phyloP scores from a whole-genome alignment of 129 eudicot genomes.

The Dittrichia graveolens region DNA sequence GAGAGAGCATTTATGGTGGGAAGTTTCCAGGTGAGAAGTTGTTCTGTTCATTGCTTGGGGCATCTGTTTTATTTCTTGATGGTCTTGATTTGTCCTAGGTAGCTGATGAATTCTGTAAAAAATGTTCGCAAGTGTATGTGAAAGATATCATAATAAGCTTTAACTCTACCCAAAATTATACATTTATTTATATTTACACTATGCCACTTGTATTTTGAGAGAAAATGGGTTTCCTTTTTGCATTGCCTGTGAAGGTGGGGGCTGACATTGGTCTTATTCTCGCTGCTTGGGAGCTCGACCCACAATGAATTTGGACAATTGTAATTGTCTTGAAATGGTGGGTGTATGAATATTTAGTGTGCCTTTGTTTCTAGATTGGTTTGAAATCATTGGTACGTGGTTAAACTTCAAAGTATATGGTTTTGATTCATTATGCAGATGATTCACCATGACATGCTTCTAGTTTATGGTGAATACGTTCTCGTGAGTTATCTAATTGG shows the following conservation, averaged over 20 bases:
- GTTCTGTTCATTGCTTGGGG: conserved; percentile 1
- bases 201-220: conserved; percentile 58
- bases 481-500: neutral
- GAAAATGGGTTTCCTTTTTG: conserved; percentile 74
- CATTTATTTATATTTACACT: conserved; percentile 43
- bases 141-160: conserved; percentile 21
- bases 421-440: conserved; percentile 13
- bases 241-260: conserved; percentile 98
- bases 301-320: conserved; percentile 76
- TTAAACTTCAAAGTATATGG: conserved; percentile 18
- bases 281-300: conserved; percentile 90
- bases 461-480: neutral
- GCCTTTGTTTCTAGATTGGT: conserved; percentile 34
- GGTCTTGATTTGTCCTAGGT: conserved; percentile 19
- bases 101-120: neutral
- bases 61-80: conserved; percentile 28
- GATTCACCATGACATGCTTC: conserved; percentile 13
- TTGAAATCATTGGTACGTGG: conserved; percentile 25
- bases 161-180: neutral
- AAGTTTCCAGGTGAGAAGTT: conserved; percentile 86
- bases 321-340: conserved; percentile 85
- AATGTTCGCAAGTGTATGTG: conserved; percentile 9
- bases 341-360: conserved; percentile 55
- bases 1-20: conserved; percentile 95
- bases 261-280: conserved; percentile 80